A percentile compares a stretch with the other conserved stretches of the same genome.
Conservation (phyloP, 2,329 filamentous ascomycete genomes). For the Aspergillus glaucus region DNA sequence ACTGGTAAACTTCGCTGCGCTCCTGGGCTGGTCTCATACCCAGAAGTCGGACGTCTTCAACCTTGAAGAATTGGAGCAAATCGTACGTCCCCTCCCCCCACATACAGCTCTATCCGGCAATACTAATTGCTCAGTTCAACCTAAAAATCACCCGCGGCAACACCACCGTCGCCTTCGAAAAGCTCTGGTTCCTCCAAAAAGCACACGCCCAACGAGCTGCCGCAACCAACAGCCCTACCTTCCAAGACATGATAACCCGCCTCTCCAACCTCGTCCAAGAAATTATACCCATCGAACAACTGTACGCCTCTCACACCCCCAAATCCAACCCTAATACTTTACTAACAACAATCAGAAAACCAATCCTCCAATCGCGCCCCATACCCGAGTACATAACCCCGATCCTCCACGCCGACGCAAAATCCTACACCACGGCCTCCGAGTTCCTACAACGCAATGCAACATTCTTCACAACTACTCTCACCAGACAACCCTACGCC, state of each 20-base stretch:
- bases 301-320: slow-evolving; percentile 18
- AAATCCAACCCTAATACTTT: not conserved
- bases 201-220: slow-evolving; percentile 54
- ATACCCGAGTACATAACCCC: slow-evolving; percentile 44
- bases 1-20: slow-evolving; percentile 72
- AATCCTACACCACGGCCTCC: slow-evolving; percentile 51
- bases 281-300: slow-evolving; percentile 15
- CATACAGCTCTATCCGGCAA: not conserved
- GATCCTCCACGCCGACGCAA: slow-evolving; percentile 49
- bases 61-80: slow-evolving; percentile 62
- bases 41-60: slow-evolving; percentile 64
- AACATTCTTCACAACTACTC: slow-evolving; percentile 50
- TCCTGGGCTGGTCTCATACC: slow-evolving; percentile 76
- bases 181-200: slow-evolving; percentile 73
- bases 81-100: slow-evolving; percentile 43
- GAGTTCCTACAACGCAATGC: slow-evolving; percentile 52
- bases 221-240: slow-evolving; percentile 37
- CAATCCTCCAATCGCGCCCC: slow-evolving; percentile 25
- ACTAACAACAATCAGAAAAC: slow-evolving; percentile 13
- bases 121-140: slow-evolving; percentile 55
- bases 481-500: slow-evolving; percentile 21
- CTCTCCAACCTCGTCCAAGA: slow-evolving; percentile 24
- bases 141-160: slow-evolving; percentile 89
- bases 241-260: slow-evolving; percentile 35
- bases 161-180: slow-evolving; percentile 72